Conservation (phyloP, 768 basidiomycete species). For the Coprinopsis marcescibilis region DNA sequence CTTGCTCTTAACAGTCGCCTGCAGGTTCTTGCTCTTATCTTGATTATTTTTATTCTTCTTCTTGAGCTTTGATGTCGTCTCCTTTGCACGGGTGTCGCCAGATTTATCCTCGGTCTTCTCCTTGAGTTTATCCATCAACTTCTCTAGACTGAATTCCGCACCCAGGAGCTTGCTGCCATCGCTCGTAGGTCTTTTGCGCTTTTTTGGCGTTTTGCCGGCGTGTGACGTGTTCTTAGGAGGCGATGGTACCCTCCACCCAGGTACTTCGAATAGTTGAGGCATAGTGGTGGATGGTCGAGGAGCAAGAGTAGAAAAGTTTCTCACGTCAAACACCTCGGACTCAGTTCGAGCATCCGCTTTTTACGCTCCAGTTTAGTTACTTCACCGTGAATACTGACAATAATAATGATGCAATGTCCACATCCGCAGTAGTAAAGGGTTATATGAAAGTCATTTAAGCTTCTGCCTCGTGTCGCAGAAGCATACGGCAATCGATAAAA, state of each 20-base stretch:
- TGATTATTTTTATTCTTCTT: conserved; percentile 16
- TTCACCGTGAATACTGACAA: too few relatives aligned
- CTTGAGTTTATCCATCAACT: conserved; percentile 46
- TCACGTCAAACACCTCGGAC: too few relatives aligned
- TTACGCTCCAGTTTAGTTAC: too few relatives aligned
- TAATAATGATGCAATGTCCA: too few relatives aligned
- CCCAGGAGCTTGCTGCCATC: conserved; percentile 30
- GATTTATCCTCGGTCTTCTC: conserved; percentile 17
- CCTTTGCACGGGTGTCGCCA: conserved; percentile 15
- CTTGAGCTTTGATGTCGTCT: conserved; percentile 14
- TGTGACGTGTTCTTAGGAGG: conserved; percentile 31
- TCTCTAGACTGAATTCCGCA: conserved; percentile 54
- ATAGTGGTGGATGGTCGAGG: conserved; percentile 25
- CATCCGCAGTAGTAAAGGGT: too few relatives aligned
- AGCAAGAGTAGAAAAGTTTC: neutral
- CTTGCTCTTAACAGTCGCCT: neutral
- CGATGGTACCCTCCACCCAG: conserved; percentile 58
- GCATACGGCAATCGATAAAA: too few relatives aligned
- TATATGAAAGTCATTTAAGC: too few relatives aligned
- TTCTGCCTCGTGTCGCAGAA: too few relatives aligned
- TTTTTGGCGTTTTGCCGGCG: conserved; percentile 35
- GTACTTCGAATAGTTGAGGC: conserved; percentile 45
- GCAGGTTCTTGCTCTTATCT: conserved; percentile 2
- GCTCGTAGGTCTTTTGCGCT: conserved; percentile 42
- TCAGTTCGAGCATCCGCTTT: too few relatives aligned